Base-by-base conservation (phyloP, 2,329 filamentous ascomycete genomes). In the Juglanconis sp. region DNA sequence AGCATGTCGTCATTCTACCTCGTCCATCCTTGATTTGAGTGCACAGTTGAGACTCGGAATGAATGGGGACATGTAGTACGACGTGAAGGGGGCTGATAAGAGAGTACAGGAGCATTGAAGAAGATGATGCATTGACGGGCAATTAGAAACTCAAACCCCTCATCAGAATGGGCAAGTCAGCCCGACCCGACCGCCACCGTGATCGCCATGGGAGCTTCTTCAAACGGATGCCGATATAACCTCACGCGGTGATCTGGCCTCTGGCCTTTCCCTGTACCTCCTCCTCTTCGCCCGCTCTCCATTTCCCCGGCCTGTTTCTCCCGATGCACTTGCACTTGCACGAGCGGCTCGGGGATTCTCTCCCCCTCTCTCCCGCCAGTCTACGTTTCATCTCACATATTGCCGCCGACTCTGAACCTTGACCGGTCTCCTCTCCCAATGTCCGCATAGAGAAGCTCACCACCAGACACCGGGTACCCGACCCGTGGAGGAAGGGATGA, bases 151-250 rank as follows among this genome's bases (percentile, higher is more conserved):
- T 15, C 4, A 13, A 10, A 7, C 38, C 38, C 38, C 38, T 42
- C 24, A 24, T 24, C 11, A 4, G 3, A 13, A 42, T 15, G 38
- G 38, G 38, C 38, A 38, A 13, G 4, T 15, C 38, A 13, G n/a
- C 11, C 17, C n/a, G 17, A 7, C 17, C n/a, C 17, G 15, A 7
- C 13, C 15, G 51, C 49, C 49, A 44, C 38, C 51, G 46, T 47
- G 56, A 47, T 62, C 56, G 51, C 35, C 52, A 35, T n/a, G 17
- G 17, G 17, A 17, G 47, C 57, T 56, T 34, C 52, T 52, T 36
- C 31, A 40, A 54, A 24, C 34, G 44, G 35, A 51, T 17, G 30
- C 46, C 35, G 34, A 52, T 35, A 62, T 56, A 50, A 50, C 57
- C 49, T 62, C 57, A 56, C 17, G 36, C 55, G 44, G 44, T 36